phyloP scores from a whole-genome alignment of 768 basidiomycete genomes.

The Pleurotus sapidus region DNA sequence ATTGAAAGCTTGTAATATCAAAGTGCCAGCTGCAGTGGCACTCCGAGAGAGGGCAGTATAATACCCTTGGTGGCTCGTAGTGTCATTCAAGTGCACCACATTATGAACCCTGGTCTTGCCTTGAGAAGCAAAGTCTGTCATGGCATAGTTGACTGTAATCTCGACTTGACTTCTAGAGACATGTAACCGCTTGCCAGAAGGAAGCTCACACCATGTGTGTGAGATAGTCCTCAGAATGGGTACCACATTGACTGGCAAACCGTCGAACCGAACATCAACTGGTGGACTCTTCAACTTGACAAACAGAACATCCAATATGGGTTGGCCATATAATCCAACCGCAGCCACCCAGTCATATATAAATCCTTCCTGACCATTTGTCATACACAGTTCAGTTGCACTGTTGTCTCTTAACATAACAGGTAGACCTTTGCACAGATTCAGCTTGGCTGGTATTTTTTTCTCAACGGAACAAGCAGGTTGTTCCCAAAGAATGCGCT shows the following conservation, averaged over 20 bases:
- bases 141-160: constrained; percentile 25
- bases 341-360: constrained; percentile 4
- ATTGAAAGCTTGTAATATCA: constrained; percentile 22
- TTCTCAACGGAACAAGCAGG: not conserved
- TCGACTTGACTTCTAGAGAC: constrained; percentile 22
- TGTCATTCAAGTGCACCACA: constrained; percentile 22
- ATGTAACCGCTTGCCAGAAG: constrained; percentile 11
- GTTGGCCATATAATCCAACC: not conserved
- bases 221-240: constrained; percentile 12
- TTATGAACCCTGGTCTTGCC: constrained; percentile 25
- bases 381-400: constrained; percentile 26
- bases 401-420: constrained; percentile 27
- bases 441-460: constrained; percentile 23
- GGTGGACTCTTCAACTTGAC: constrained; percentile 8
- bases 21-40: constrained; percentile 15
- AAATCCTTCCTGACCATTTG: constrained; percentile 10
- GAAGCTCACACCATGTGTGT: constrained; percentile 8
- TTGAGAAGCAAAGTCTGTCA: constrained; percentile 33
- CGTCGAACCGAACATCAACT: constrained; percentile 8
- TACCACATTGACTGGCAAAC: constrained; percentile 15
- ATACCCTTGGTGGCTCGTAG: constrained; percentile 21
- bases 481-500: no score
- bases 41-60: constrained; percentile 29
- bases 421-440: constrained; percentile 29
- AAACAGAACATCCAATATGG: constrained; percentile 13